Evolutionary conservation across 2,329 filamentous ascomycete genomes (phyloP).

Genomic region (Endocalyx cinctus): DNA sequence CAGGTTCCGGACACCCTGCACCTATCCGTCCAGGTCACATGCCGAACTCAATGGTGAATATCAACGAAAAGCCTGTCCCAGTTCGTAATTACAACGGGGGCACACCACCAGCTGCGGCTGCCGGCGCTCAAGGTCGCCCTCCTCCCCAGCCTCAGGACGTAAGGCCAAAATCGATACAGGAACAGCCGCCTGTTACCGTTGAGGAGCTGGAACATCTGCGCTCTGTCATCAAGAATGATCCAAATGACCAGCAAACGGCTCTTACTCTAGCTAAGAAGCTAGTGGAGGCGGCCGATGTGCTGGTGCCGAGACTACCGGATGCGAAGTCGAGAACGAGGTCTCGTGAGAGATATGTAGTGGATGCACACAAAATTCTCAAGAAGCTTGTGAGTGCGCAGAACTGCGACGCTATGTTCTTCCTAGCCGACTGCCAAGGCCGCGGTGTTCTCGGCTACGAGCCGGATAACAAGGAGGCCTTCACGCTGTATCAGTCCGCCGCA

Average conservation of each 20-base stretch:
- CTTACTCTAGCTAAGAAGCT: conserved; percentile 76
- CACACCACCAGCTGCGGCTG: conserved; percentile 35
- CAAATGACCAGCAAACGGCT: conserved; percentile 66
- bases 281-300: conserved; percentile 75
- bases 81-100: conserved; percentile 50
- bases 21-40: conserved; percentile 61
- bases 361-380: conserved; percentile 88
- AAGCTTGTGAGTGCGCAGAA: conserved; percentile 73
- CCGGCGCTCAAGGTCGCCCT: conserved; percentile 30
- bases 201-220: conserved; percentile 75
- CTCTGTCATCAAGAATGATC: conserved; percentile 63
- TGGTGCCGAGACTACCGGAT: conserved; percentile 62
- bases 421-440: conserved; percentile 84
- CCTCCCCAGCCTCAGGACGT: conserved; percentile 28
- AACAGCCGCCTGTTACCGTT: conserved; percentile 60
- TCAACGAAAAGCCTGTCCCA: conserved; percentile 54
- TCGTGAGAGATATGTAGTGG: conserved; percentile 77
- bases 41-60: conserved; percentile 51
- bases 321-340: conserved; percentile 69
- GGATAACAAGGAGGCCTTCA: conserved; percentile 90
- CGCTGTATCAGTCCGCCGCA: conserved; percentile 86
- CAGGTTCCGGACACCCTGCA: conserved; percentile 50
- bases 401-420: conserved; percentile 84
- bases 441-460: conserved; percentile 73
- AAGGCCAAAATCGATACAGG: conserved; percentile 24